Conservation (phyloP, 2,329 filamentous ascomycete genomes). For the Botrytis sinoallii region DNA sequence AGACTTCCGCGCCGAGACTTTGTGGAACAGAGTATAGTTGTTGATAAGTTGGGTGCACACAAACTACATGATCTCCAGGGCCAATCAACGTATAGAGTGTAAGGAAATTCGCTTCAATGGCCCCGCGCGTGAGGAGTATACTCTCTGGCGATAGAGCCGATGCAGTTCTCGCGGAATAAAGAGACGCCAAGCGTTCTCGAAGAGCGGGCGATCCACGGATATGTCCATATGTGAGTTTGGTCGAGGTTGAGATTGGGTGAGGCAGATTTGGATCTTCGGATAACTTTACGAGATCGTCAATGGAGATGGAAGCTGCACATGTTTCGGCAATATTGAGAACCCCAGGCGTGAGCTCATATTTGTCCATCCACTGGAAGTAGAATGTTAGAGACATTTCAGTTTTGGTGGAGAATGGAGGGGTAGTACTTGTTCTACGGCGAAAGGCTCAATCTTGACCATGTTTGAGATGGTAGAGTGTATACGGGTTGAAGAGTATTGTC, state of each 20-base stretch:
- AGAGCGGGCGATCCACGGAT: conserved; percentile 66
- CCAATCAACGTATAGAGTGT: conserved; percentile 69
- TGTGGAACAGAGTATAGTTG: conserved; percentile 75
- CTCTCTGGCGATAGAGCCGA: conserved; percentile 54
- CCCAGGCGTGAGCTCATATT: conserved; percentile 53
- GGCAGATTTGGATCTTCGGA: conserved; percentile 50
- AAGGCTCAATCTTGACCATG: conserved; percentile 59
- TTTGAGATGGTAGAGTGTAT: conserved; percentile 17
- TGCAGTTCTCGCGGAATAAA: conserved; percentile 58
- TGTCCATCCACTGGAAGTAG: conserved; percentile 57
- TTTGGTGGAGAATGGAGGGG: not conserved
- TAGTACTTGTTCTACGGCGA: conserved; percentile 65
- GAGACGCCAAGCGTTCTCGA: conserved; percentile 59
- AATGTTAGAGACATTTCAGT: conserved; percentile 20
- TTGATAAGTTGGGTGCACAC: conserved; percentile 83
- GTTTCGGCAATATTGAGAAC: conserved; percentile 75
- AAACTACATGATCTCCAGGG: conserved; percentile 78
- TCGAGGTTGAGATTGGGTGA: conserved; percentile 50
- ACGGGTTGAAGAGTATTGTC: not conserved
- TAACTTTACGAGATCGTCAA: conserved; percentile 62
- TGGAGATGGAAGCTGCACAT: conserved; percentile 70
- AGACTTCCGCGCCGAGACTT: conserved; percentile 72
- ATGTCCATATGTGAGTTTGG: conserved; percentile 67
- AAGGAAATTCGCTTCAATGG: conserved; percentile 83
- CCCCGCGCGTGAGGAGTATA: conserved; percentile 74